phyloP scores from a whole-genome alignment of 495 filamentous ascomycete genomes.

The Durotheca rogersii region DNA sequence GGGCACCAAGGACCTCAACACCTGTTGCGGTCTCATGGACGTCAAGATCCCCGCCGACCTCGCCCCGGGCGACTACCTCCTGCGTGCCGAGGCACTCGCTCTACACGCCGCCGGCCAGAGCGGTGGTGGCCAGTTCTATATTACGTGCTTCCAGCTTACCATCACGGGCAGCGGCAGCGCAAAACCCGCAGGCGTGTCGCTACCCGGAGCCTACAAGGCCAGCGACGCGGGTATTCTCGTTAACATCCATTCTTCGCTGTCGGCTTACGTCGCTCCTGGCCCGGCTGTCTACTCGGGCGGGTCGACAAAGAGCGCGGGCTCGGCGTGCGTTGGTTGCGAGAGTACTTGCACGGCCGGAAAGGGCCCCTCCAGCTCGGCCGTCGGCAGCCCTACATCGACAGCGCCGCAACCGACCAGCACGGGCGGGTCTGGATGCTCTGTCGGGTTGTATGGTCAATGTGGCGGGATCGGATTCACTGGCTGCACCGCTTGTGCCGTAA shows the following conservation, averaged over 20 bases:
- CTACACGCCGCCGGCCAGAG: conserved; percentile 46
- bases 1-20: conserved; percentile 55
- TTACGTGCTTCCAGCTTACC: conserved; percentile 53
- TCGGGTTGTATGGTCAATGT: conserved; percentile 46
- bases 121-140: conserved; percentile 51
- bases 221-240: conserved; percentile 53
- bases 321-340: conserved; percentile 42
- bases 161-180: conserved; percentile 38
- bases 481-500: conserved; percentile 45
- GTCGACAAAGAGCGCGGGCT: conserved; percentile 38
- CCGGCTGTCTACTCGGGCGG: conserved; percentile 46
- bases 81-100: conserved; percentile 55
- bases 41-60: conserved; percentile 51
- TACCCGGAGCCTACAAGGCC: conserved; percentile 52
- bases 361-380: conserved; percentile 29
- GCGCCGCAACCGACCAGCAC: conserved; percentile 23
- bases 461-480: conserved; percentile 48
- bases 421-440: conserved; percentile 35
- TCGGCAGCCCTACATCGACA: conserved; percentile 6
- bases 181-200: conserved; percentile 40
- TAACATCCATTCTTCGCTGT: conserved; percentile 45
- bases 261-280: conserved; percentile 42
- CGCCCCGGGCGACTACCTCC: conserved; percentile 52
- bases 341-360: conserved; percentile 41
- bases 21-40: conserved; percentile 53